These are phyloP conservation scores for Boletus sp. DNA, from an alignment of 1,284 basidiomycete species.

Conservation along the genomic window DNA sequence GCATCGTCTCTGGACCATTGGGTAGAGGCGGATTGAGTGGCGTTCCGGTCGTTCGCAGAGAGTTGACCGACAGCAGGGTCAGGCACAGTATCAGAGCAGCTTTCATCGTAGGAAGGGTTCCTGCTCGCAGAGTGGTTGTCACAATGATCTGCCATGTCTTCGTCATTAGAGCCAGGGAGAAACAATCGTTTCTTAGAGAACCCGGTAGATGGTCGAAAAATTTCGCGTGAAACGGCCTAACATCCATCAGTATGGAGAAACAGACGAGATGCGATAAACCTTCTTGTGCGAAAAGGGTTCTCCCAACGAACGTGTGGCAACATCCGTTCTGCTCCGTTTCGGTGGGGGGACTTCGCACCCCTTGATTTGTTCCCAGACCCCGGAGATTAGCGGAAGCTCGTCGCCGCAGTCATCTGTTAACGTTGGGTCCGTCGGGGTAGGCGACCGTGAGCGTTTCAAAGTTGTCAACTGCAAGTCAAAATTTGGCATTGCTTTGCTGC, in stretches of 20 bases:
- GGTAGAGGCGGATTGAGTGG: constrained; percentile 11
- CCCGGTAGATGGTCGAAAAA: not conserved
- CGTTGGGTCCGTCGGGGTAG: constrained; percentile 13
- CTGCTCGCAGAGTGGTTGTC: not conserved
- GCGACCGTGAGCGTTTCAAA: constrained; percentile 37
- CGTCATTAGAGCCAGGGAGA: constrained; percentile 16
- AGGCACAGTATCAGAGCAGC: constrained; percentile 33
- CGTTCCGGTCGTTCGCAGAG: constrained; percentile 29
- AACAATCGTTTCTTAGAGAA: constrained; percentile 17
- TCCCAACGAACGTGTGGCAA: not conserved
- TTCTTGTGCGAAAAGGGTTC: constrained; percentile 4
- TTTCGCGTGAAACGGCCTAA: constrained; percentile 4
- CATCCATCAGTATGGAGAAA: constrained; percentile 10
- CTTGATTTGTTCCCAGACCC: constrained; percentile 29
- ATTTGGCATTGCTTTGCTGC: constrained; percentile 40
- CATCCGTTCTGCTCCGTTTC: constrained; percentile 22
- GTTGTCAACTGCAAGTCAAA: constrained; percentile 56
- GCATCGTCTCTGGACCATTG: constrained; percentile 8
- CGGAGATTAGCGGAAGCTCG: constrained; percentile 46
- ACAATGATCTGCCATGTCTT: not conserved
- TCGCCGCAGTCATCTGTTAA: constrained; percentile 40
- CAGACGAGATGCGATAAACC: constrained; percentile 16
- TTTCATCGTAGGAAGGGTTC: constrained; percentile 22
- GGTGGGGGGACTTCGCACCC: constrained; percentile 6
- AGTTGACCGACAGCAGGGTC: not conserved